These are phyloP conservation scores for Globisporangium yorkense DNA, from an alignment of 352 stramenopile genomes.

Conservation along the genomic window DNA sequence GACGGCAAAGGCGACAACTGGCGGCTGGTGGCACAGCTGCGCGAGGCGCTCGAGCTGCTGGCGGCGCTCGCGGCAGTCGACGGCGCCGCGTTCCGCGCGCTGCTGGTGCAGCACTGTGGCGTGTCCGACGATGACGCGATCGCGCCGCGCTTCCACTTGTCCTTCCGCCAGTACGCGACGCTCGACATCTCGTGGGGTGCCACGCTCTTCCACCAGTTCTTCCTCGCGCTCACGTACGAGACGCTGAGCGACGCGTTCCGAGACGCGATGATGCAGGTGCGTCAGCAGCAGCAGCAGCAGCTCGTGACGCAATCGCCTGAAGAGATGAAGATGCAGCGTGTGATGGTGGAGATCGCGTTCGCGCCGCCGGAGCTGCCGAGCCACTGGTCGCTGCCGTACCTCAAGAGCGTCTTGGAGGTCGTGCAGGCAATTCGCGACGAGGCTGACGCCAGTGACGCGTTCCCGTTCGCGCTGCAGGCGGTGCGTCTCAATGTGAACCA, in stretches of 20 bases:
- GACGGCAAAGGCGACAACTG: not conserved
- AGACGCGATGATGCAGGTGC: conserved; percentile 5
- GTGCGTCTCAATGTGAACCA: conserved; percentile 10
- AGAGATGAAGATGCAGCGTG: not conserved
- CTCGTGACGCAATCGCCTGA: not conserved
- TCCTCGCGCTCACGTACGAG: conserved; percentile 10
- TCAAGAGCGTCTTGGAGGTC: conserved; percentile 13
- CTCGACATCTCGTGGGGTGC: conserved; percentile 14
- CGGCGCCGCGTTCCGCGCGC: conserved; percentile 1
- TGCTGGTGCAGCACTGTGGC: conserved; percentile 6
- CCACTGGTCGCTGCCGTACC: conserved; percentile 11
- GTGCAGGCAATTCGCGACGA: conserved; percentile 13
- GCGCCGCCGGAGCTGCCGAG: conserved; percentile 7
- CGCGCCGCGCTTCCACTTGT: conserved; percentile 8
- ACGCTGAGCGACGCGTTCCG: conserved; percentile 7
- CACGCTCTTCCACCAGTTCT: conserved; percentile 15
- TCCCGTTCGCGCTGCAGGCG: conserved; percentile 5
- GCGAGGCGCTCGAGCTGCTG: conserved; percentile 20
- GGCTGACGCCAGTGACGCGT: conserved; percentile 5
- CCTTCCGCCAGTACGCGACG: conserved; percentile 10
- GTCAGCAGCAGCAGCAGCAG: not conserved
- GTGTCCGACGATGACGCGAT: not conserved
- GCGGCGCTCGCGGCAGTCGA: conserved; percentile 12
- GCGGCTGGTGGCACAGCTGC: conserved; percentile 3
- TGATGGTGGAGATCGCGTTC: conserved; percentile 12